phyloP scores from a whole-genome alignment of 2,329 filamentous ascomycete species.

The Verticillium dahliae region DNA sequence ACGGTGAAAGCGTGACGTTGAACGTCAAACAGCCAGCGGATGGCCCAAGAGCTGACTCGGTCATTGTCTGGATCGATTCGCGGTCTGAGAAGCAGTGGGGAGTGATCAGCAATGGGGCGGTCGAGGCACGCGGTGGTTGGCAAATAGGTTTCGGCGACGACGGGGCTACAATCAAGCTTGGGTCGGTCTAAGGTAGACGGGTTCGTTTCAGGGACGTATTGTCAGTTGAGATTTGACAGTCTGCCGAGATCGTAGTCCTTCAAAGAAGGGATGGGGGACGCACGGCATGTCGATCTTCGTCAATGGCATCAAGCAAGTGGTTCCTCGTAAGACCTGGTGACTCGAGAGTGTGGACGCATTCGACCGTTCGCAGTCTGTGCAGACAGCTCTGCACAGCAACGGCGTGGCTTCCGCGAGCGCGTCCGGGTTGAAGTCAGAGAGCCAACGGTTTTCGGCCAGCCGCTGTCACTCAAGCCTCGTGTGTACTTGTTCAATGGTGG shows the following conservation, averaged over 20 bases:
- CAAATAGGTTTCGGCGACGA: not conserved
- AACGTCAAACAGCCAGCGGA: not conserved
- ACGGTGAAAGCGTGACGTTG: slow-evolving; percentile 2
- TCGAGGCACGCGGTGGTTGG: slow-evolving; percentile 15
- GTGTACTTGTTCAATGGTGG: not conserved
- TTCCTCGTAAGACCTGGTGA: not conserved
- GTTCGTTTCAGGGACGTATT: slow-evolving; percentile 3
- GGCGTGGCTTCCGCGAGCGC: not conserved
- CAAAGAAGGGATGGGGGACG: no score
- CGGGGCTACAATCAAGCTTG: slow-evolving; percentile 4
- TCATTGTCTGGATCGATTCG: slow-evolving; percentile 29
- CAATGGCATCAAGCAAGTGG: not conserved
- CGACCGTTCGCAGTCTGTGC: not conserved
- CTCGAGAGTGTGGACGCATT: not conserved
- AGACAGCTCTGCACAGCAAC: not conserved
- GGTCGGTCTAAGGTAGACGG: slow-evolving; percentile 6
- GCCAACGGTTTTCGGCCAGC: not conserved
- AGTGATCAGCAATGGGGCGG: slow-evolving; percentile 1
- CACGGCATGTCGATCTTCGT: not conserved
- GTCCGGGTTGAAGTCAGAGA: not conserved
- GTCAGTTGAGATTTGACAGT: not conserved
- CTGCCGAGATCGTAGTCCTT: not conserved
- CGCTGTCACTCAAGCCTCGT: not conserved
- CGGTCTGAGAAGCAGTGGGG: slow-evolving; percentile 11
- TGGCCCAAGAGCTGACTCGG: slow-evolving; percentile 13